Conservation (phyloP, 1,284 basidiomycete genomes). For the Exobasidium cylindrosporum region DNA sequence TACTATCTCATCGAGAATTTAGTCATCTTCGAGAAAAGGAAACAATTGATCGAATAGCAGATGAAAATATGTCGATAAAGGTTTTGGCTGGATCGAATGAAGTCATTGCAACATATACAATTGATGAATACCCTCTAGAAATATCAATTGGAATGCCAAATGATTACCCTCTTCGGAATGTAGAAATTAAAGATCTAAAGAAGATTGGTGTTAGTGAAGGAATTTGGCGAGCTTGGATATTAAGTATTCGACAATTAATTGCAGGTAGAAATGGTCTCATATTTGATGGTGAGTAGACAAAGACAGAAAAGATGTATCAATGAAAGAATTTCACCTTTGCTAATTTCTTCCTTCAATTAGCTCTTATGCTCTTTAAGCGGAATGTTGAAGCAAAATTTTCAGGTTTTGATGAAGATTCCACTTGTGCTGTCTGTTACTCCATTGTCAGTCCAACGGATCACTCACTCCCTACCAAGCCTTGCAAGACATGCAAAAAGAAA, state of each 20-base stretch:
- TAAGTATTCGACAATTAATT: slow-evolving; percentile 87
- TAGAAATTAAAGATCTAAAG: slow-evolving; percentile 82
- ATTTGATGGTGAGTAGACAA: slow-evolving; percentile 61
- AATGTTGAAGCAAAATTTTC: slow-evolving; percentile 67
- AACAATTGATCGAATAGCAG: slow-evolving; percentile 66
- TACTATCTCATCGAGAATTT: slow-evolving; percentile 80
- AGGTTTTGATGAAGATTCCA: slow-evolving; percentile 42
- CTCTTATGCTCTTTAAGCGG: slow-evolving; percentile 87
- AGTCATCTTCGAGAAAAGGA: slow-evolving; percentile 69
- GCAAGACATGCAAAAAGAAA: slow-evolving; percentile 86
- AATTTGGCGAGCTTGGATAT: slow-evolving; percentile 88
- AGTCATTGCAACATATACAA: slow-evolving; percentile 65
- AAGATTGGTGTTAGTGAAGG: slow-evolving; percentile 78
- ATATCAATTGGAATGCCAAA: slow-evolving; percentile 79
- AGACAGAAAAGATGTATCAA: neutral
- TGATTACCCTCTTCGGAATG: slow-evolving; percentile 85
- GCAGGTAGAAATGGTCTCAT: slow-evolving; percentile 82
- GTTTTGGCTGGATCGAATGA: slow-evolving; percentile 62
- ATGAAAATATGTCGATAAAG: slow-evolving; percentile 73
- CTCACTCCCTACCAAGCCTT: slow-evolving; percentile 83
- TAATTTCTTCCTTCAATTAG: neutral
- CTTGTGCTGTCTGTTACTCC: slow-evolving; percentile 61
- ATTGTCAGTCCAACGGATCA: slow-evolving; percentile 85
- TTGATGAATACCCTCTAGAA: slow-evolving; percentile 94
- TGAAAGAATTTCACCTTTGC: slow-evolving; percentile 55